Base-by-base conservation (phyloP, 2,329 filamentous ascomycete species). In the Penicillium sumatraense region DNA sequence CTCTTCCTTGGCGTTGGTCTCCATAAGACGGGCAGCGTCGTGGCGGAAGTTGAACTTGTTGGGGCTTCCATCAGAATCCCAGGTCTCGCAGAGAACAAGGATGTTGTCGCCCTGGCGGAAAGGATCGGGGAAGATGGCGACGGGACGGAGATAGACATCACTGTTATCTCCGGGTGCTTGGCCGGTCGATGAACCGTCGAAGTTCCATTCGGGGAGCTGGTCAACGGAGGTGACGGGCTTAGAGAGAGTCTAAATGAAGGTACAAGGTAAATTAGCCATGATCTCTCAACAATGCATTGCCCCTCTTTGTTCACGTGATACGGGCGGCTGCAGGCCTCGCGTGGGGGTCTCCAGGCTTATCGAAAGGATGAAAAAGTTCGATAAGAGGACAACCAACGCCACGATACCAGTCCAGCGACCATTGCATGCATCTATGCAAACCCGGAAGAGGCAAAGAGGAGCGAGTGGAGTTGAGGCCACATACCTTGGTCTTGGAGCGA, bases 1-100 rank as follows among this genome's bases (percentile, higher is more conserved):
- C 75, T 89, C 83, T 70, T 93, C 88, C 54, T 86, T 82, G 75
- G 87, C 87, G 78, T 97, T 87, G 61, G 87, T 84, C 78, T 95
- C 87, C 91, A 98, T 96, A 69, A 97, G 83, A 78, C 95, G 89
- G 73, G 86, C 86, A 71, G 88, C 89, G 72, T 98, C 93, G 76
- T 97, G 89, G 67, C 95, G 91, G 88, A 89, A 90, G 89, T 99
- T 99, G 89, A 86, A 98, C 80, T 96, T 93, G 88, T 98, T 99
- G 78, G 95, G 95, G 61, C 87, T 91, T 73, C 92, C 93, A 78
- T 97, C 93, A 64, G 90, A 83, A 75, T 93, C 92, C 89, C 91
- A 97, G 79, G 91, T 96, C 83, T 97, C 93, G 74, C 88, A 86
- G 71, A 98, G 89, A 69, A 98, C 93, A 68, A 97, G 86, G 77